Evolutionary conservation across 2,329 filamentous ascomycete species (phyloP).

Genomic region (Xylaria digitata): DNA sequence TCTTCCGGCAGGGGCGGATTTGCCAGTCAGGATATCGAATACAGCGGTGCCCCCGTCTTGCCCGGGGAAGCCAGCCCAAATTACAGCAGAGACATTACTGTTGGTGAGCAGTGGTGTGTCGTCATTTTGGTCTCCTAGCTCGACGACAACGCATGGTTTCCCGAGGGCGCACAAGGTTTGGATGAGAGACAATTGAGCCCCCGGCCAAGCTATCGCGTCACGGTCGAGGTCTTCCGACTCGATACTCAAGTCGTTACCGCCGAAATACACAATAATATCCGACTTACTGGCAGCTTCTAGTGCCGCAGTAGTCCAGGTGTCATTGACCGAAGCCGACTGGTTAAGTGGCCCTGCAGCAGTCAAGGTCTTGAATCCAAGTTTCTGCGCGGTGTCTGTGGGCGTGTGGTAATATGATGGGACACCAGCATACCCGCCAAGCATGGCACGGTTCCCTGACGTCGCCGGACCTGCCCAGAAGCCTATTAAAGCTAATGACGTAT

Average conservation of each 20-base stretch:
- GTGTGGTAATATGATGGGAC: conserved; percentile 31
- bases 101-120: conserved; percentile 57
- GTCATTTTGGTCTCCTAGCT: conserved; percentile 63
- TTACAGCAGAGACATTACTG: conserved; percentile 57
- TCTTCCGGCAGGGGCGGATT: conserved; percentile 58
- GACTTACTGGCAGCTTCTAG: conserved; percentile 56
- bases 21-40: conserved; percentile 61
- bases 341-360: conserved; percentile 28
- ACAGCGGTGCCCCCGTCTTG: conserved; percentile 63
- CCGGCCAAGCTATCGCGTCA: conserved; percentile 62
- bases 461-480: conserved; percentile 43
- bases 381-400: conserved; percentile 27
- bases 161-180: conserved; percentile 50
- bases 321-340: conserved; percentile 40
- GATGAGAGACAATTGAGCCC: conserved; percentile 64
- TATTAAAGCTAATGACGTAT: conserved; percentile 43
- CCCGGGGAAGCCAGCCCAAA: conserved; percentile 65
- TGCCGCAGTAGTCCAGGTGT: conserved; percentile 53
- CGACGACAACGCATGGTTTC: conserved; percentile 64
- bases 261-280: conserved; percentile 66
- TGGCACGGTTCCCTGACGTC: conserved; percentile 45
- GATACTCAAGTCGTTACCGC: conserved; percentile 64
- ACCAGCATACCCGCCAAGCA: conserved; percentile 35
- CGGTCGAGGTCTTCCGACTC: conserved; percentile 67
- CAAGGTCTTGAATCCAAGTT: conserved; percentile 23